Base-by-base conservation (phyloP, 176 grass and related monocot species). In the Avena atlantica region DNA sequence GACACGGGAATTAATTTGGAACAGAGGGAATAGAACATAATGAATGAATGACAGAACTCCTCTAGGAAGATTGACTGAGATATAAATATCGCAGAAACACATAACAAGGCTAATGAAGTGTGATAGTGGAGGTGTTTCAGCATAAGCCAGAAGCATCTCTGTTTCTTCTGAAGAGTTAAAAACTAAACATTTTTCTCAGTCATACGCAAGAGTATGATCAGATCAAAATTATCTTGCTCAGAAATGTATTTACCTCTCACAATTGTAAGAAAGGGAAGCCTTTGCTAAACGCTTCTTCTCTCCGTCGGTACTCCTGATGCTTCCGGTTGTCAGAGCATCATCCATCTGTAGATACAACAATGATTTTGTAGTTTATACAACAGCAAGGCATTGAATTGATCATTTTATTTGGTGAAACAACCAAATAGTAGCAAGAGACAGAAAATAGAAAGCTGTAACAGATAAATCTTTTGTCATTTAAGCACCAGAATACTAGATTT, bases 251-350 rank as follows among this genome's bases (percentile, higher is more conserved):
- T 93, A 99, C 97, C 94, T 99, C 85, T 94, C 94, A 86, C 97
- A 99, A 53, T 99, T 99, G 76, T 99, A 99, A 37, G 94, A 94
- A 87, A 99, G 97, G 31, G 97, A 99, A 90, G 90, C 92, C 85
- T 94, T 94, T n/a, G 97, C 97, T 90, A 99, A 79, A 57, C 78
- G 91, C 64, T 86, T 88, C 84, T 99, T 99, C 73, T 99, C 97
- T 37, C 83, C 92, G 45, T 97, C 87, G 77, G 94, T 81, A 58
- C 89, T 97, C 86, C 91, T 99, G 75, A 99, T 94, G 87, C 97
- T 99, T 78, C 97, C 97, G 76, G 97, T 99, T 78, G 97, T 99
- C 57, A 95, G 84, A 62, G 89, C 90, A 91, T 97, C 97, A 90
- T 99, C 97, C 97, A 97, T 96, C 97, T 99, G 70, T 73, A 89